Base-by-base conservation (phyloP, 202 grass and related monocot species). In the Saccharum hybrid region DNA sequence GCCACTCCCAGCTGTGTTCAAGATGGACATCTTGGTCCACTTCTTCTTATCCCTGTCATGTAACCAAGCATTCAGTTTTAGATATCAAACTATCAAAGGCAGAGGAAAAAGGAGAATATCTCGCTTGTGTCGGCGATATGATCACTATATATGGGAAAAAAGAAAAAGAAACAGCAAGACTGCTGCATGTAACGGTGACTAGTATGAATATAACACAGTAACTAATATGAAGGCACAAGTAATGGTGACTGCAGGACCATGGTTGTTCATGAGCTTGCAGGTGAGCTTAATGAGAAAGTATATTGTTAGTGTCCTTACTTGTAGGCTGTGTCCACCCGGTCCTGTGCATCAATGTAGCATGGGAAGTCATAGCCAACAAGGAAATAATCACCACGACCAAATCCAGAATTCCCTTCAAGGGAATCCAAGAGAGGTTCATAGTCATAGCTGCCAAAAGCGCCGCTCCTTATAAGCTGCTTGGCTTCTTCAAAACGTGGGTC, bases 361-460 rank as follows among this genome's bases (percentile, higher is more conserved):
- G 96, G 84, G 82, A 99, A 99, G 86, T 99, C 96, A 83, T 89
- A 87, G 51, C 96, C 96, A 88, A 99, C 96, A 71, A 99, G 93
- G 75, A 99, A 99, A 90, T 99, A 99, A 48, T 99, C 96, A 61
- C 93, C 96, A 88, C 91, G 91, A 8, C 96, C 96, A 86, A 94
- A 97, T 81, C 94, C 91, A 72, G 92, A 92, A 72, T 97, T 84
- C 78, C 93, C 93, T 93, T 99, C 96, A 71, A 96, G 81, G 37
- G 93, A 99, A 90, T 91, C 91, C 81, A 99, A 90, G 80, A 99
- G 96, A 79, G 93, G 89, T 36, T 61, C 74, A 68, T 99, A 94
- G 82, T 99, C 81, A 54, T 94, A 99, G 26, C 83, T 86, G 64
- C 93, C 96, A 86, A 99, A 99, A 71, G 91, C 78, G 38, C 91